phyloP scores from a whole-genome alignment of 345 rosid genomes.

The Eucalyptus regnans region DNA sequence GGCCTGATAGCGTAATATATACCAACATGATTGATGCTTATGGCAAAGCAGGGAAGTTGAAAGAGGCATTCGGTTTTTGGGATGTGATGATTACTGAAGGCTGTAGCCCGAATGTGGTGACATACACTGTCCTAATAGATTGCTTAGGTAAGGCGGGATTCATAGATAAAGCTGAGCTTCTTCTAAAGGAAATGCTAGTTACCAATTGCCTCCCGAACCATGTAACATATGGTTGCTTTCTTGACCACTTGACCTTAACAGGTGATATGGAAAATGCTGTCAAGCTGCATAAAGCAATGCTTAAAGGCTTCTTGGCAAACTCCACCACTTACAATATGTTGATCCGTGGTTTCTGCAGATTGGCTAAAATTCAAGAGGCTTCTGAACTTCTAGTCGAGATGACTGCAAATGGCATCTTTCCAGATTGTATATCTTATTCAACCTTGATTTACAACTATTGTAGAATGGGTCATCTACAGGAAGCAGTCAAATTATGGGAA shows the following conservation, averaged over 20 bases:
- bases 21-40: slow-evolving; percentile 85
- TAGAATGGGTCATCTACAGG: slow-evolving; percentile 34
- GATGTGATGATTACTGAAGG: slow-evolving; percentile 75
- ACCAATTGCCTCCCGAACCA: slow-evolving; percentile 49
- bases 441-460: slow-evolving; percentile 67
- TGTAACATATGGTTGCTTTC: slow-evolving; percentile 71
- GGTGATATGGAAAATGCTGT: slow-evolving; percentile 67
- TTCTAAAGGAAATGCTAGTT: slow-evolving; percentile 45
- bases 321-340: slow-evolving; percentile 65
- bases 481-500: slow-evolving; percentile 64
- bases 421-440: slow-evolving; percentile 83
- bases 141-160: slow-evolving; percentile 77
- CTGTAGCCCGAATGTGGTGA: slow-evolving; percentile 59
- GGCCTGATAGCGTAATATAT: slow-evolving; percentile 64
- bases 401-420: slow-evolving; percentile 40
- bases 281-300: slow-evolving; percentile 52
- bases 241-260: slow-evolving; percentile 48
- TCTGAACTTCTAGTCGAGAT: slow-evolving; percentile 38
- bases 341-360: slow-evolving; percentile 66
- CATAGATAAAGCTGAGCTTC: slow-evolving; percentile 52
- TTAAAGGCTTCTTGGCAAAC: slow-evolving; percentile 56
- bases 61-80: slow-evolving; percentile 57
- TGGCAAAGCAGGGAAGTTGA: slow-evolving; percentile 58
- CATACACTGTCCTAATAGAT: slow-evolving; percentile 74
- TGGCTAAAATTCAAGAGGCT: slow-evolving; percentile 64